phyloP scores from a whole-genome alignment of 306 rosid genomes.

The Benincasa hispida region DNA sequence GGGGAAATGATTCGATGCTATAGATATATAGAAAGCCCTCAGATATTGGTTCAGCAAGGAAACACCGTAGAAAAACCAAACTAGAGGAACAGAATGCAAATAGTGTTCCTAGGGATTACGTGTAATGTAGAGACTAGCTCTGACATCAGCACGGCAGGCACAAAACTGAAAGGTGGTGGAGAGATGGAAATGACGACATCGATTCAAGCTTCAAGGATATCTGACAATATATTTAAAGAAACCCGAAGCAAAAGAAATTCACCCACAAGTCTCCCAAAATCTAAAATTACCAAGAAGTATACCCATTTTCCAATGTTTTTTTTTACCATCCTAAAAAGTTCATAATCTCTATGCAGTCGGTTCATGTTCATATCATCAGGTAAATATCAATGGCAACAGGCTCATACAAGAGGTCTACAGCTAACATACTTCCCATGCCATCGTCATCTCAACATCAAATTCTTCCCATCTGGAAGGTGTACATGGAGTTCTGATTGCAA shows the following conservation, averaged over 20 bases:
- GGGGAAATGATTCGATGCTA: background rate
- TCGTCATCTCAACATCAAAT: conserved; percentile 78
- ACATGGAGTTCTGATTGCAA: conserved; percentile 85
- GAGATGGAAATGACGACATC: background rate
- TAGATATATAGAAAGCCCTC: background rate
- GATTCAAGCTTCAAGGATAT: background rate
- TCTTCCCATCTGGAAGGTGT: conserved; percentile 86
- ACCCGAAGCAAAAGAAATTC: background rate
- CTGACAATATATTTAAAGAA: background rate
- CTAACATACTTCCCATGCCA: conserved; percentile 88
- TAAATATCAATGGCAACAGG: background rate
- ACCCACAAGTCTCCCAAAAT: background rate
- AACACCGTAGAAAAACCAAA: background rate
- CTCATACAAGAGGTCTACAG: background rate
- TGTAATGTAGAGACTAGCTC: background rate
- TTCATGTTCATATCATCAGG: background rate
- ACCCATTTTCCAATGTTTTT: background rate
- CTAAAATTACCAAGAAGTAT: background rate
- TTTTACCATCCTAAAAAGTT: background rate
- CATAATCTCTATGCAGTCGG: background rate
- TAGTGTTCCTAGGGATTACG: background rate
- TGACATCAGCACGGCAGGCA: background rate
- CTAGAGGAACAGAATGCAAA: background rate
- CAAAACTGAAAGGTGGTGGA: background rate
- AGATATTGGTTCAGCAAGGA: background rate